Conservation (phyloP, 768 basidiomycete species). For the Amanita thiersii region DNA sequence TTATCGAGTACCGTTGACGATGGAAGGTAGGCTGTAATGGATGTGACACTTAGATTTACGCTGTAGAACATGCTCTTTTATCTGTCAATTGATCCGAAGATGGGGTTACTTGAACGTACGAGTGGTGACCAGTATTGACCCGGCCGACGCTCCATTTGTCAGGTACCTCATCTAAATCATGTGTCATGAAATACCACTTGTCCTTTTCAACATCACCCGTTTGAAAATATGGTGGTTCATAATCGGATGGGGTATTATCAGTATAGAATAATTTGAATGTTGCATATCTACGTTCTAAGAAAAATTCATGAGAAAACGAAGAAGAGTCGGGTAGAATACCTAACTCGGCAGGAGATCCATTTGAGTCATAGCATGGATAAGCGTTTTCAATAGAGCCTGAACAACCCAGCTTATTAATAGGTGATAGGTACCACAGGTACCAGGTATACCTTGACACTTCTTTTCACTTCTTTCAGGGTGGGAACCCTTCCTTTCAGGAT, state of each 20-base stretch:
- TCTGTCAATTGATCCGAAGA: background rate
- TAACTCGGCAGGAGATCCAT: constrained; percentile 76
- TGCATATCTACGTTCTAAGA: constrained; percentile 69
- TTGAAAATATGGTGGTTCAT: constrained; percentile 78
- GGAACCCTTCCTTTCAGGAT: constrained; percentile 54
- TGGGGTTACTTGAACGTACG: constrained; percentile 26
- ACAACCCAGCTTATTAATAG: background rate
- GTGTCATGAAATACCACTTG: constrained; percentile 78
- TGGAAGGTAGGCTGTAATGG: constrained; percentile 68
- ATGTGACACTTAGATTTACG: constrained; percentile 63
- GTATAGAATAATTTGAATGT: constrained; percentile 86
- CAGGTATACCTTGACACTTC: constrained; percentile 63
- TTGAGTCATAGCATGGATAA: constrained; percentile 71
- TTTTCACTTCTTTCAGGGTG: constrained; percentile 75
- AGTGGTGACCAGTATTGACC: constrained; percentile 66
- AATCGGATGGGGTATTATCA: constrained; percentile 69
- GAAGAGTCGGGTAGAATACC: constrained; percentile 15
- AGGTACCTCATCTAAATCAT: constrained; percentile 61
- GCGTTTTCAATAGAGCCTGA: constrained; percentile 66
- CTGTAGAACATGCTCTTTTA: constrained; percentile 24
- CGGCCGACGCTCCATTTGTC: constrained; percentile 65
- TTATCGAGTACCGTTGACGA: constrained; percentile 51
- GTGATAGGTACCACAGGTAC: background rate
- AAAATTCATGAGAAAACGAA: constrained; percentile 3
- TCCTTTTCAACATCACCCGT: constrained; percentile 65